Evolutionary conservation across 108 stramenopile genomes (phyloP).

Genomic region (Discostella stelligeroides): DNA sequence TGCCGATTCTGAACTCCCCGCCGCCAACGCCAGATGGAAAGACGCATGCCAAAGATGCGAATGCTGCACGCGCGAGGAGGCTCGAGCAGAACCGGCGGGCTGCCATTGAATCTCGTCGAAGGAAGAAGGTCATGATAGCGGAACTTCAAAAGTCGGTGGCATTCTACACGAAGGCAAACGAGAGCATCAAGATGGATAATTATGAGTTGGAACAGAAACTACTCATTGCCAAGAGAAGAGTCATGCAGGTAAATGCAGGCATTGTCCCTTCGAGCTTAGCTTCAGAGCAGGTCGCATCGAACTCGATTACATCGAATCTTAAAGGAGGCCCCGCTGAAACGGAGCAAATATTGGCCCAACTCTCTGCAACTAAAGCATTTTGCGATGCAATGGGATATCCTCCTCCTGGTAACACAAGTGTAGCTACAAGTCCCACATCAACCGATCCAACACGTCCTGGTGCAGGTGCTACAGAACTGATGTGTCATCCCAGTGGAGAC

Average conservation of each 20-base stretch:
- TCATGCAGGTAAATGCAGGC: conserved; percentile 6
- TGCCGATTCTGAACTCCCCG: not conserved
- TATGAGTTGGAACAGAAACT: conserved; percentile 32
- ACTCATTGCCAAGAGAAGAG: conserved; percentile 25
- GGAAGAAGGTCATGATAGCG: conserved; percentile 45
- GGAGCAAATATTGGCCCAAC: conserved; percentile 14
- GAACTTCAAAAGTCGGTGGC: conserved; percentile 31
- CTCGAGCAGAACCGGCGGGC: conserved; percentile 48
- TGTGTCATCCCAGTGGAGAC: too few relatives aligned
- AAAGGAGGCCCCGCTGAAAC: not conserved
- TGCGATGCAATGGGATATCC: conserved; percentile 20
- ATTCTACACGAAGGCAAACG: conserved; percentile 42
- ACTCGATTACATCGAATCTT: not conserved
- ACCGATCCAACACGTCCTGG: not conserved
- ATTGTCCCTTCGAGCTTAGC: too few relatives aligned
- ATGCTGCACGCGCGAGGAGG: conserved; percentile 21
- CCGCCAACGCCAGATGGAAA: not conserved
- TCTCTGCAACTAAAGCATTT: conserved; percentile 9
- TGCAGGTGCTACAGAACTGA: not conserved
- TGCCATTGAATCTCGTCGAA: conserved; percentile 34
- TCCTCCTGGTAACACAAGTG: not conserved
- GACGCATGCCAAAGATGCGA: not conserved
- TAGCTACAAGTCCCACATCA: not conserved
- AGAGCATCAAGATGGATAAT: conserved; percentile 27
- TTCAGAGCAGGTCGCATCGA: not conserved